Conservation (phyloP, 2,329 filamentous ascomycete species). For the Cladosporium sp. region DNA sequence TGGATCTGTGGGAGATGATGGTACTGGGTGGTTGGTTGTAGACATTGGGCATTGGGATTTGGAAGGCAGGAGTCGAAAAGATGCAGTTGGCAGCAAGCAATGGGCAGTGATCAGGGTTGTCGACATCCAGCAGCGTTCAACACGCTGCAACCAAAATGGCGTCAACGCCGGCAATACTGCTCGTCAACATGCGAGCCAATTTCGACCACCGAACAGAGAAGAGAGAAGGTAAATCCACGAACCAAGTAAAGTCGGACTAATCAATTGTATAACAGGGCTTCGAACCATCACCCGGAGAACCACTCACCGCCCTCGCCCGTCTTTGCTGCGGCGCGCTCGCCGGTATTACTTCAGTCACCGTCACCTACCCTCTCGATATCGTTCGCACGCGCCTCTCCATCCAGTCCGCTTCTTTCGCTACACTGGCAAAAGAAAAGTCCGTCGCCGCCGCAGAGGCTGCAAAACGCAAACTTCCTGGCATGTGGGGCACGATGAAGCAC, state of each 20-base stretch:
- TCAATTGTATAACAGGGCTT: constrained; percentile 55
- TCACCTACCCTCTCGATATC: constrained; percentile 96
- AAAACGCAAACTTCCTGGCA: constrained; percentile 68
- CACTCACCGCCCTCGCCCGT: constrained; percentile 68
- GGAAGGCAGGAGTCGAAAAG: too few species aligned
- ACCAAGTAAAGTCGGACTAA: neutral
- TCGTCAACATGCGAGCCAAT: too few species aligned
- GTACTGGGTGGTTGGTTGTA: too few species aligned
- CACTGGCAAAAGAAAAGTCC: constrained; percentile 53
- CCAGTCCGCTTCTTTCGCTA: constrained; percentile 91
- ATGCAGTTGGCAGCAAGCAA: too few species aligned
- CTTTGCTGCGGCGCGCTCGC: constrained; percentile 87
- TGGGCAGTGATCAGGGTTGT: too few species aligned
- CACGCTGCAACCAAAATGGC: too few species aligned
- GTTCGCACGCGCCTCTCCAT: constrained; percentile 94
- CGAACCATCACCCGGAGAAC: constrained; percentile 68
- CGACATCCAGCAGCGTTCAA: too few species aligned
- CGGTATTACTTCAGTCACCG: constrained; percentile 90
- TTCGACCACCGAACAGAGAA: too few species aligned
- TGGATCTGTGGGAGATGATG: too few species aligned
- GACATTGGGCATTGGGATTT: too few species aligned
- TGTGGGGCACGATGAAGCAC: constrained; percentile 75
- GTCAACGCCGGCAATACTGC: too few species aligned
- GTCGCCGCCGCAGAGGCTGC: constrained; percentile 38
- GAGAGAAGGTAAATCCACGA: too few species aligned